A percentile compares a stretch with the other conserved stretches of the same genome.
These are phyloP conservation scores for Cystobasidiaceae sp. DNA, from an alignment of 1,284 basidiomycete species.

Conservation along the genomic window DNA sequence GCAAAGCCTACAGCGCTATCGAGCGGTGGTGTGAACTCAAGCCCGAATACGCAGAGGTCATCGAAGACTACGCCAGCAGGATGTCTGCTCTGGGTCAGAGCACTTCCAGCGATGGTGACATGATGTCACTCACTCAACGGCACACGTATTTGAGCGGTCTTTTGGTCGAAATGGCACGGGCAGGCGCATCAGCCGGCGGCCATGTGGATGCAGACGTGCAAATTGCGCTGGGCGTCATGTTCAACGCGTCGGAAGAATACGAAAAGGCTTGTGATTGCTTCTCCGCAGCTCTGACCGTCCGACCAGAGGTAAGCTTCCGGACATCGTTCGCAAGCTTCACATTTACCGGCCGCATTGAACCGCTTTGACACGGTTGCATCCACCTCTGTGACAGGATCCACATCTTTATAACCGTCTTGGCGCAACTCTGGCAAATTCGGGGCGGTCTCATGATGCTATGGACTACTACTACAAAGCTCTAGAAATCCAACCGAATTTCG, in stretches of 20 bases:
- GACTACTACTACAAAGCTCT: constrained; percentile 85
- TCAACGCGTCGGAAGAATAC: constrained; percentile 93
- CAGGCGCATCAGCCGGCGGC: constrained; percentile 34
- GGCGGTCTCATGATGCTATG: constrained; percentile 73
- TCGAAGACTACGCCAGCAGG: constrained; percentile 49
- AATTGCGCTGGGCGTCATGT: constrained; percentile 84
- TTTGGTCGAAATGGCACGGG: constrained; percentile 48
- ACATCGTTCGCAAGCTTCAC: too few relatives aligned
- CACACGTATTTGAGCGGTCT: constrained; percentile 44
- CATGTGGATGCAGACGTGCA: constrained; percentile 85
- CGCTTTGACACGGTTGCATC: background rate
- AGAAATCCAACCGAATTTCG: constrained; percentile 85
- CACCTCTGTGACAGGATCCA: constrained; percentile 66
- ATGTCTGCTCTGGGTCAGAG: constrained; percentile 47
- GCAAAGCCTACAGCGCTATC: constrained; percentile 67
- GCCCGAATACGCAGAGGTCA: constrained; percentile 55
- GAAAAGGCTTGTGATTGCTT: constrained; percentile 93
- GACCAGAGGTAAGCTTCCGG: constrained; percentile 67
- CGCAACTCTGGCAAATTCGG: constrained; percentile 85
- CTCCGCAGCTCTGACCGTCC: constrained; percentile 72
- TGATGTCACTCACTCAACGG: constrained; percentile 29
- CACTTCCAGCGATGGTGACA: background rate
- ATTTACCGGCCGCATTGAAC: background rate
- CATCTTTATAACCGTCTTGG: constrained; percentile 92
- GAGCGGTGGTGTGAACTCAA: constrained; percentile 70